Conservation (phyloP, 1,139 yeast genomes). For the Hyphopichia buzzinii region DNA sequence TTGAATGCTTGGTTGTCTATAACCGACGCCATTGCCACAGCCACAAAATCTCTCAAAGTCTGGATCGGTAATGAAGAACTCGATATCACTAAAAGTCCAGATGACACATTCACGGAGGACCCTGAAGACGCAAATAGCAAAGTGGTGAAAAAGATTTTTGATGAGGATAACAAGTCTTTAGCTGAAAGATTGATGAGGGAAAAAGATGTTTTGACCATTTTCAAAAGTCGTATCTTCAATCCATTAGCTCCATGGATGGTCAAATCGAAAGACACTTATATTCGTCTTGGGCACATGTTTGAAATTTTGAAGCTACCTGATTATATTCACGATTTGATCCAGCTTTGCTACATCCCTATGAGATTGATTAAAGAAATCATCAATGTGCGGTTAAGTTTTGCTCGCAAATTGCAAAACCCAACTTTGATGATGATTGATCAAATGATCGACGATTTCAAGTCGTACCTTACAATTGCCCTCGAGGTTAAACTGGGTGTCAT, state of each 20-base stretch:
- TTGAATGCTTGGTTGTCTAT: constrained; percentile 82
- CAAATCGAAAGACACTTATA: constrained; percentile 72
- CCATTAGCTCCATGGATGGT: constrained; percentile 71
- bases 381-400: constrained; percentile 71
- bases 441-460: constrained; percentile 81
- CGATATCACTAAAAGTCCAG: constrained; percentile 49
- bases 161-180: constrained; percentile 62
- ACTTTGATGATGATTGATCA: constrained; percentile 97
- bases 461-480: constrained; percentile 73
- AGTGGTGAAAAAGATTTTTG: constrained; percentile 41
- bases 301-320: constrained; percentile 74
- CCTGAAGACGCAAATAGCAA: constrained; percentile 10
- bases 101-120: constrained; percentile 19
- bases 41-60: constrained; percentile 49
- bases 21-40: constrained; percentile 65
- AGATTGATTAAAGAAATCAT: constrained; percentile 80
- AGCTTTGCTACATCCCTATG: constrained; percentile 74
- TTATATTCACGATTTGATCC: constrained; percentile 63
- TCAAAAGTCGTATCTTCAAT: constrained; percentile 54
- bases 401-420: constrained; percentile 76
- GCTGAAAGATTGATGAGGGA: constrained; percentile 88
- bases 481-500: constrained; percentile 69
- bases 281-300: constrained; percentile 61
- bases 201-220: constrained; percentile 73
- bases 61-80: constrained; percentile 85